Evolutionary conservation across 2,329 filamentous ascomycete genomes (phyloP), one percentile per base, ranked within the genome.

Genomic region (Juglanconis sp.): DNA sequence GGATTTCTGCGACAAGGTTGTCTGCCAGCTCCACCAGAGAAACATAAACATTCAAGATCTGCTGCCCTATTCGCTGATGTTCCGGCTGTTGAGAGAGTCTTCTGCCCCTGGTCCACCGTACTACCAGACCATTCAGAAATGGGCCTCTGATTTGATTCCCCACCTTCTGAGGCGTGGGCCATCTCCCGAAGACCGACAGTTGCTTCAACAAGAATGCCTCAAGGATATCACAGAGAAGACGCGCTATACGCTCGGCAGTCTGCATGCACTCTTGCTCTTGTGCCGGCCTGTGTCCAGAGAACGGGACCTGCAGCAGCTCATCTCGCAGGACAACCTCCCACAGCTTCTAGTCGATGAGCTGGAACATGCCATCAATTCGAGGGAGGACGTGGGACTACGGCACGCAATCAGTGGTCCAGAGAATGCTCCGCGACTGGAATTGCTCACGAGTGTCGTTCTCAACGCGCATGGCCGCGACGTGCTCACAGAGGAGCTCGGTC

Each of bases 31-130:
- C 53, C 67, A 78, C 42, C 70, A 73, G 5, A 85, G 82, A 17
- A 53, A 57, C 7, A 59, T 61, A 9, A 53, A 11, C 17, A 42
- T 58, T 4, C 54, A 57, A 7, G 58, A 63, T 24, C 47, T 61
- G 9, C 42, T 57, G 47, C 61, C 61, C 49, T 83, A 79, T 62
- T 73, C 76, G n/a, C 73, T 84, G 13, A 84, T 80, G 62, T 72
- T 94, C 54, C 84, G 89, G 31, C 74, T 96, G 17, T 80, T 95
- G 47, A 86, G 89, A 63, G 88, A 93, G 67, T 87, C 89, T 3
- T 88, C 87, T 0, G 79, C 85, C 11, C 79, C 79, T 35, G 77
- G 76, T 24, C 73, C 79, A 8, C 79, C 82, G 13, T 79, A 49
- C 47, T 61, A 61, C 47, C 61, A 53, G n/a, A 42, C n/a, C 9